Evolutionary conservation across 1,284 basidiomycete species (phyloP).

Genomic region (Leccinum subspadiceum): DNA sequence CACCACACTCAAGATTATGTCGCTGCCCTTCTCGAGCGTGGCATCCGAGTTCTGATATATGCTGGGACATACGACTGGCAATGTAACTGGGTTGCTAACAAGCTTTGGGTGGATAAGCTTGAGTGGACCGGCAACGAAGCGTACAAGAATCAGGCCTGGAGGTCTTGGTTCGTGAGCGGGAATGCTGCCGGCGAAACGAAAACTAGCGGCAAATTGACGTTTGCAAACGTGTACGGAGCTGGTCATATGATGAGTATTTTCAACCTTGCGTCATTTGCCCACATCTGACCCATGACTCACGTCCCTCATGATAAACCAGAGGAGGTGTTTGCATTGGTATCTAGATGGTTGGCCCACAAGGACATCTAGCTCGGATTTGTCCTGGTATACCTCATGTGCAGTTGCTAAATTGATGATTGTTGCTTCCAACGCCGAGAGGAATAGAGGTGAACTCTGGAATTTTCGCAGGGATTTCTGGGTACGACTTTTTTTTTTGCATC

Average conservation of each 20-base stretch:
- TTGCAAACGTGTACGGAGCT: conserved; percentile 61
- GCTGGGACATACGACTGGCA: conserved; percentile 80
- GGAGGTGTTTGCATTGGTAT: conserved; percentile 55
- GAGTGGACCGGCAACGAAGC: conserved; percentile 62
- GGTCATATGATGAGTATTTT: conserved; percentile 68
- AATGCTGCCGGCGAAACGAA: conserved; percentile 63
- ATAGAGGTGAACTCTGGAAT: no score
- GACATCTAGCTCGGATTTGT: conserved; percentile 34
- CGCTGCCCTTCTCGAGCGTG: conserved; percentile 69
- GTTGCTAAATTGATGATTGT: background rate
- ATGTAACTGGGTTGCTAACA: conserved; percentile 78
- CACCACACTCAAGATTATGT: conserved; percentile 66
- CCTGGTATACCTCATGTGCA: background rate
- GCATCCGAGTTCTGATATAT: conserved; percentile 70
- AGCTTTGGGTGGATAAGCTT: conserved; percentile 71
- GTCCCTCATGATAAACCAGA: conserved; percentile 69
- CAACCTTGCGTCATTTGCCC: conserved; percentile 3
- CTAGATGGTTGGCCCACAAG: conserved; percentile 51
- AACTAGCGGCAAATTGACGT: conserved; percentile 58
- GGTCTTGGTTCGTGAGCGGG: conserved; percentile 58
- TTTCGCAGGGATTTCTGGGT: background rate
- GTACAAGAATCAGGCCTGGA: conserved; percentile 52
- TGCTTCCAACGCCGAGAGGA: background rate
- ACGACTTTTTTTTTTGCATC: background rate
- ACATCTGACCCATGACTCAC: conserved; percentile 31